Evolutionary conservation across 495 filamentous ascomycete species (phyloP), one percentile per base, ranked within the genome.

Genomic region (Penicillium cinerascens): DNA sequence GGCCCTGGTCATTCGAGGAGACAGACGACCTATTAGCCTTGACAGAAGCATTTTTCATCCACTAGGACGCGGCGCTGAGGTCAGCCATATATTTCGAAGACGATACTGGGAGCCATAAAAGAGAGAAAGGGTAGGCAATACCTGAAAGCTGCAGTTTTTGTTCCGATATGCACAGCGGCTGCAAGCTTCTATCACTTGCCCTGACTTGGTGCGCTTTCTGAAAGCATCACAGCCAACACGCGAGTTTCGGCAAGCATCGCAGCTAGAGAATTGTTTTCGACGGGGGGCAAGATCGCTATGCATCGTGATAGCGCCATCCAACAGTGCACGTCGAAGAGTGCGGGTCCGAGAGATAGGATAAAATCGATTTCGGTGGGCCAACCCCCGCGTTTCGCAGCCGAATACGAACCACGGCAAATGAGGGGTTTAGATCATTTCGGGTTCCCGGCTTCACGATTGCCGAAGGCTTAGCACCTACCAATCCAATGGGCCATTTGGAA

Each of bases 241-340:
- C 38, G 56, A 59, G 25, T 51, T 59, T 36, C 56, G 56, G 17
- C 56, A 59, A 2, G 52, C 41, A 51, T 59, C 56, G 37, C 56
- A 59, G 43, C 56, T 59, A 6, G 56, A 59, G 22, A 55, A 59
- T 21, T 59, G 56, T 18, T 49, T 59, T 20, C 56, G 56, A 26
- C 56, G 56, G 8, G 48, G 52, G 8, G 42, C 47, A 8, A 48
- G 37, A 42, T 51, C 42, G 13, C 29, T 42, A n/a, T 55, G 46
- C 42, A 47, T 54, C 9, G 9, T 45, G 44, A 29, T 17, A 23
- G 0, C 23, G 15, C 27, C 17, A 11, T 33, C 17, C 27, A 29
- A 29, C 27, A 9, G 27, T 29, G 27, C 27, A 29, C 3, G 6
- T 29, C 9, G 27, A 11, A 29, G 3, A 29, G 27, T 4, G 27